Evolutionary conservation across 208 protist genomes (phyloP).

Genomic region (Acanthamoeba sp.): DNA sequence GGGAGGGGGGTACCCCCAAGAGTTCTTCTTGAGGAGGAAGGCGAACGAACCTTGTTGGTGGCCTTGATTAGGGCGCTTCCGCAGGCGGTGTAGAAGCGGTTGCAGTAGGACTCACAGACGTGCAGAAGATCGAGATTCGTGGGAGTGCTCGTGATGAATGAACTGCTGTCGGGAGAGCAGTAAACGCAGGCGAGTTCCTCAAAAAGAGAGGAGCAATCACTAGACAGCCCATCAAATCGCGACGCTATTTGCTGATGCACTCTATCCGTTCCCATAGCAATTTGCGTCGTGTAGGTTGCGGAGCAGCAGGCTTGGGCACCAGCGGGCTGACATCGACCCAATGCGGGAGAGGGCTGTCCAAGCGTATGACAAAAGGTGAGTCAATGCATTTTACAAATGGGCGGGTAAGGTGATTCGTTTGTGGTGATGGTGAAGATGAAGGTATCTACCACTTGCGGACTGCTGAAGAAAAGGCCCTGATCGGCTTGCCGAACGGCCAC

Average conservation of each 20-base stretch:
- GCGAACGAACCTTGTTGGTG: conserved; percentile 18
- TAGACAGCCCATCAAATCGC: neutral
- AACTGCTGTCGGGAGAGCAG: conserved; percentile 2
- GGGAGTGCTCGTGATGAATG: neutral
- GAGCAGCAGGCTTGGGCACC: conserved; percentile 44
- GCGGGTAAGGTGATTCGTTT: too few species aligned
- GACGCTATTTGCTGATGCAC: conserved; percentile 3
- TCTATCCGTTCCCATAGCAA: neutral
- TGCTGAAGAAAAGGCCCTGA: neutral
- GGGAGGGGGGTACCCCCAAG: neutral
- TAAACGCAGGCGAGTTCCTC: conserved; percentile 47
- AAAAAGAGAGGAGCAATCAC: neutral
- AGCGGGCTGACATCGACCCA: neutral
- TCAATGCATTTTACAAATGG: neutral
- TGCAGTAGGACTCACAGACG: conserved; percentile 63
- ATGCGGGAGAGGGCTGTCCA: neutral
- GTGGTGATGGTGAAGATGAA: neutral
- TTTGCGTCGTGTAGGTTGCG: conserved; percentile 46
- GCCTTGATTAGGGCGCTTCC: conserved; percentile 3
- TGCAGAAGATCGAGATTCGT: neutral
- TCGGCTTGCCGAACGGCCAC: neutral
- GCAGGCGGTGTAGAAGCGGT: conserved; percentile 42
- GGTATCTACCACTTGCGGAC: neutral
- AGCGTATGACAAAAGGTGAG: neutral
- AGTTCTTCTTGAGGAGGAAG: too few species aligned